phyloP scores from a whole-genome alignment of 495 filamentous ascomycete genomes.

The Xylaria intraflava region DNA sequence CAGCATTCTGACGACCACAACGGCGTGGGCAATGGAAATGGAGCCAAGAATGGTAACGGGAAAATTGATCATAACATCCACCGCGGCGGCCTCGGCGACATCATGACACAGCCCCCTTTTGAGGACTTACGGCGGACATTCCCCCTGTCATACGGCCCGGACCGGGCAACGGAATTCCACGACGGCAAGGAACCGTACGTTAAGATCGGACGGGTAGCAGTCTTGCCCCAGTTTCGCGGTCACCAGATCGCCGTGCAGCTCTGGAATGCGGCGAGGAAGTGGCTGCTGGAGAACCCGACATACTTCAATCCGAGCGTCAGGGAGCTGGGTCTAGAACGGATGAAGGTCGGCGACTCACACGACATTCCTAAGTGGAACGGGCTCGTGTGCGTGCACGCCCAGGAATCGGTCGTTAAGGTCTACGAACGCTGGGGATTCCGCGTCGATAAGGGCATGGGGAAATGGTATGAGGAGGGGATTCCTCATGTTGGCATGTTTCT shows the following conservation, averaged over 20 bases:
- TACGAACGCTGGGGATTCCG: constrained; percentile 65
- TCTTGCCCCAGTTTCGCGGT: constrained; percentile 54
- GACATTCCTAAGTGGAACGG: constrained; percentile 55
- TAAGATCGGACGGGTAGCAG: constrained; percentile 72
- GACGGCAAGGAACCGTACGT: constrained; percentile 64
- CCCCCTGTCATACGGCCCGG: constrained; percentile 27
- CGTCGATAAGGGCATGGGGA: constrained; percentile 62
- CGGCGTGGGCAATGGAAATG: neutral
- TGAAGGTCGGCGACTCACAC: constrained; percentile 19
- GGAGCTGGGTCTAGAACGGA: constrained; percentile 33
- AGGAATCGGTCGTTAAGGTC: constrained; percentile 51
- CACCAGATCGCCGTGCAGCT: constrained; percentile 56
- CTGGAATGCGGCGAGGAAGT: constrained; percentile 54
- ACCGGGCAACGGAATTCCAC: constrained; percentile 40
- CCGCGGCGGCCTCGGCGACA: neutral
- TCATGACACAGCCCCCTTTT: neutral
- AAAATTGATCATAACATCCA: constrained; percentile 9
- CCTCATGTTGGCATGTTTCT: constrained; percentile 75
- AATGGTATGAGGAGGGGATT: constrained; percentile 80
- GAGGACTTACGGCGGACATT: constrained; percentile 10
- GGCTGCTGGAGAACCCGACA: constrained; percentile 50
- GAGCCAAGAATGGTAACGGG: neutral
- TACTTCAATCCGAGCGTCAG: constrained; percentile 43
- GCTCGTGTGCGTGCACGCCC: constrained; percentile 68
- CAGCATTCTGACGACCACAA: neutral